Conservation (phyloP, 805 yeast species). For the Kazachstania taianensis region DNA sequence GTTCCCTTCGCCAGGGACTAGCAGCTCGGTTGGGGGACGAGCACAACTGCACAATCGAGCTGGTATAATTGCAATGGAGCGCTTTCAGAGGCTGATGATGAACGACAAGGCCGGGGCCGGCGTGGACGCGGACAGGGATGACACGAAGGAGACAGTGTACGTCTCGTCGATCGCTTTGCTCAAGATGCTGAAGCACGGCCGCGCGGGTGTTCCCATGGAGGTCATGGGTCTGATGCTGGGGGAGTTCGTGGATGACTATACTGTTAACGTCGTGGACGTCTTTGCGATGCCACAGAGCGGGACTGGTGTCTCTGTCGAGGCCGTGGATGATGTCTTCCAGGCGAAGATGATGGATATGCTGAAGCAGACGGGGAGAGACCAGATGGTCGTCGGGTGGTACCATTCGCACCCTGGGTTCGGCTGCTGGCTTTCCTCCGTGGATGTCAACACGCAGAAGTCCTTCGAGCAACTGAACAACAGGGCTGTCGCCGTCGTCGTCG, state of each 20-base stretch:
- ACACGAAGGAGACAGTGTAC: constrained; percentile 92
- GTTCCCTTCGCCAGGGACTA: no score
- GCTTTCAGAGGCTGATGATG: constrained; percentile 35
- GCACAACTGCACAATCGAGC: no score
- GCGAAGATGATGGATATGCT: constrained; percentile 99
- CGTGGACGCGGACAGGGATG: constrained; percentile 78
- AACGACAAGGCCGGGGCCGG: constrained; percentile 32
- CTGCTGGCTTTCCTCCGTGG: constrained; percentile 98
- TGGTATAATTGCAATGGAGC: constrained; percentile 34
- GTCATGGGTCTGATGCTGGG: constrained; percentile 98
- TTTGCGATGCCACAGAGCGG: constrained; percentile 99
- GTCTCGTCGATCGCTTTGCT: constrained; percentile 89
- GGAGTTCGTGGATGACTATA: constrained; percentile 93
- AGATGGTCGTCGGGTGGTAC: constrained; percentile 99
- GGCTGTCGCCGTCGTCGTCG: constrained; percentile 97
- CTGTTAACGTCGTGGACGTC: constrained; percentile 94
- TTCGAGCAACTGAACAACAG: constrained; percentile 92
- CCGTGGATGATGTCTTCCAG: constrained; percentile 98
- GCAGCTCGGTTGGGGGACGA: no score
- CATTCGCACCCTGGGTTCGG: constrained; percentile 99
- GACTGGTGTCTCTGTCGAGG: constrained; percentile 97
- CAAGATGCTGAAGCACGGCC: constrained; percentile 95
- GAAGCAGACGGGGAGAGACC: constrained; percentile 97
- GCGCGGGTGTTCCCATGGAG: constrained; percentile 84
- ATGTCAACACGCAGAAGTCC: constrained; percentile 95